Conservation (phyloP, 768 basidiomycete genomes). For the Termitomyces eurrhizus region DNA sequence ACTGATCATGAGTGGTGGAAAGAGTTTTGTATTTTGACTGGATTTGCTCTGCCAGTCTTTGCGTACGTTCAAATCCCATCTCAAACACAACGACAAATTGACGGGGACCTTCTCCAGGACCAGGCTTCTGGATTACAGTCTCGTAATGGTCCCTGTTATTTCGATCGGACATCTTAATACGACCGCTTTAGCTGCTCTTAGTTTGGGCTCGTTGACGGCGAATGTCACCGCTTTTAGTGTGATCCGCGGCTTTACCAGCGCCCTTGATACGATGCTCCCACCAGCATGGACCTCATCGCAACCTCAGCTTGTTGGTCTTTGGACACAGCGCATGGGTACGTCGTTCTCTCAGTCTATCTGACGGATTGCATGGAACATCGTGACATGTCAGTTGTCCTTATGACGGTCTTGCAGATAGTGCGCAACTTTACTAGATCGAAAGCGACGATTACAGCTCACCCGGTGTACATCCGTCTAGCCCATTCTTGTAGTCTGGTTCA, state of each 20-base stretch:
- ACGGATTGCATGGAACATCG: background rate
- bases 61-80: background rate
- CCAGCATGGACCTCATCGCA: slow-evolving; percentile 89
- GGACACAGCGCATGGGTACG: slow-evolving; percentile 82
- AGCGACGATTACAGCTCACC: background rate
- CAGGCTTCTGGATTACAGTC: slow-evolving; percentile 79
- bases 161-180: slow-evolving; percentile 90
- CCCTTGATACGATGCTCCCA: slow-evolving; percentile 91
- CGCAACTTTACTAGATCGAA: slow-evolving; percentile 25
- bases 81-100: background rate
- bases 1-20: background rate
- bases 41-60: slow-evolving; percentile 6
- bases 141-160: slow-evolving; percentile 79
- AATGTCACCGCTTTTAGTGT: slow-evolving; percentile 76
- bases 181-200: slow-evolving; percentile 79
- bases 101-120: slow-evolving; percentile 39
- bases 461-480: slow-evolving; percentile 37
- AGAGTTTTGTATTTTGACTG: slow-evolving; percentile 3
- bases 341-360: background rate
- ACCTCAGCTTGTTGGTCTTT: slow-evolving; percentile 87
- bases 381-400: slow-evolving; percentile 48
- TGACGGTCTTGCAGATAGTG: slow-evolving; percentile 42
- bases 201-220: slow-evolving; percentile 68
- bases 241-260: slow-evolving; percentile 74
- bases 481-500: slow-evolving; percentile 74